Conservation (phyloP, 2,329 filamentous ascomycete genomes). For the Onygenales sp. region DNA sequence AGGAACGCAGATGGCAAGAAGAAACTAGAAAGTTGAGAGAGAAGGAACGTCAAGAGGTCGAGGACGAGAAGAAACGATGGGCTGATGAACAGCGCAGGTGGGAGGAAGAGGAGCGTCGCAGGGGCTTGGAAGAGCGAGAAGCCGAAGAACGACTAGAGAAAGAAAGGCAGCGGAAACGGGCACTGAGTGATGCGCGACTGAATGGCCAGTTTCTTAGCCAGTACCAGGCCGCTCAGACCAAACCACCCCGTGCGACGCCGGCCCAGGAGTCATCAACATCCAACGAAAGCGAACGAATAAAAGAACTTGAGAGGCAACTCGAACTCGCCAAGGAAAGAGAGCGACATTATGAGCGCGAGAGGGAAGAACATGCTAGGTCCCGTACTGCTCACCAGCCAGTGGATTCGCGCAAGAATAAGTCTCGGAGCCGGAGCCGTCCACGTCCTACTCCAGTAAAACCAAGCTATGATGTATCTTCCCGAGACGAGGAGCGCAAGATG, state of each 20-base stretch:
- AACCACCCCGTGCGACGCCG: slow-evolving; percentile 26
- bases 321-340: slow-evolving; percentile 60
- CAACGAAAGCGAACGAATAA: slow-evolving; percentile 58
- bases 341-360: slow-evolving; percentile 52
- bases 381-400: slow-evolving; percentile 8
- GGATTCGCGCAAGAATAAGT: slow-evolving; percentile 4
- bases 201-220: slow-evolving; percentile 80
- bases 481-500: slow-evolving; percentile 51
- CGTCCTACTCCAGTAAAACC: slow-evolving; percentile 27
- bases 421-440: slow-evolving; percentile 20
- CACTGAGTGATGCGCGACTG: slow-evolving; percentile 56
- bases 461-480: slow-evolving; percentile 49
- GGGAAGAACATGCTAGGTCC: slow-evolving; percentile 39
- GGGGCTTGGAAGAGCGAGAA: slow-evolving; percentile 63
- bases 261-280: slow-evolving; percentile 36
- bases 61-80: slow-evolving; percentile 39
- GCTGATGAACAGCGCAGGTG: slow-evolving; percentile 55
- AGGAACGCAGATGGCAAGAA: slow-evolving; percentile 39
- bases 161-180: slow-evolving; percentile 54
- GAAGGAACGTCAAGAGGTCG: slow-evolving; percentile 36
- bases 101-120: slow-evolving; percentile 65
- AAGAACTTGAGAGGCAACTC: slow-evolving; percentile 67
- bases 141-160: slow-evolving; percentile 57
- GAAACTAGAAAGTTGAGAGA: slow-evolving; percentile 41
- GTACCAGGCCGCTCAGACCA: slow-evolving; percentile 63